A percentile compares a stretch with the other conserved stretches of the same genome.
Conservation (phyloP, 371 early-diverging fungal genomes). For the Chytridium lagenaria region DNA sequence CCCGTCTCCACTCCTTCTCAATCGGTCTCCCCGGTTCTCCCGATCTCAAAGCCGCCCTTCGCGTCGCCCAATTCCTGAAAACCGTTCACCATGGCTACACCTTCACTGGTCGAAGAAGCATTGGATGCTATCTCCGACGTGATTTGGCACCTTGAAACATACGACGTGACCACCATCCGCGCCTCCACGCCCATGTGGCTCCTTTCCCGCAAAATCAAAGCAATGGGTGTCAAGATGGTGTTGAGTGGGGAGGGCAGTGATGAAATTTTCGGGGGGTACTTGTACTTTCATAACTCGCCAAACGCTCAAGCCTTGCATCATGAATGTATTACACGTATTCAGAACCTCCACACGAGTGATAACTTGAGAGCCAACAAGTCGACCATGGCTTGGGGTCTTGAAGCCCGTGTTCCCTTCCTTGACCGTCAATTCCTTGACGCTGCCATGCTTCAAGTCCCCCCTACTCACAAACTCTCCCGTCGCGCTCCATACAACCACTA, state of each 20-base stretch:
- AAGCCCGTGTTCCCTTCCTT: constrained; percentile 96
- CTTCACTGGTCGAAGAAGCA: constrained; percentile 92
- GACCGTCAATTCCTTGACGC: constrained; percentile 88
- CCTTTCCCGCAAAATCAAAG: constrained; percentile 93
- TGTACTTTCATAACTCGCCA: constrained; percentile 97
- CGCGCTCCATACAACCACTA: constrained; percentile 61
- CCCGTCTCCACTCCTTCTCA: constrained; percentile 93
- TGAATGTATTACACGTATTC: constrained; percentile 88
- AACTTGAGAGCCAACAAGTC: constrained; percentile 97
- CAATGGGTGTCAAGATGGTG: constrained; percentile 98
- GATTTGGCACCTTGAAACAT: constrained; percentile 95
- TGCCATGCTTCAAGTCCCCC: constrained; percentile 82
- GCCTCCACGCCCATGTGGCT: constrained; percentile 98
- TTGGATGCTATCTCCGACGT: constrained; percentile 94
- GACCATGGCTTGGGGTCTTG: constrained; percentile 98
- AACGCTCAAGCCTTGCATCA: constrained; percentile 77
- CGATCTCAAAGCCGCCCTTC: constrained; percentile 88
- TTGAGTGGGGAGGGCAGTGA: constrained; percentile 95
- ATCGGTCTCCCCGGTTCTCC: constrained; percentile 94
- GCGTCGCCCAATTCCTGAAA: constrained; percentile 85
- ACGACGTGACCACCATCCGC: constrained; percentile 98
- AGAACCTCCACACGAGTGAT: constrained; percentile 94
- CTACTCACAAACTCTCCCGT: constrained; percentile 71
- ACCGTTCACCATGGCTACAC: constrained; percentile 95
- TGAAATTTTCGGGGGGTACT: constrained; percentile 96